These are phyloP conservation scores for Trichosporon sp. DNA, from an alignment of 1,284 basidiomycete genomes.

Conservation along the genomic window DNA sequence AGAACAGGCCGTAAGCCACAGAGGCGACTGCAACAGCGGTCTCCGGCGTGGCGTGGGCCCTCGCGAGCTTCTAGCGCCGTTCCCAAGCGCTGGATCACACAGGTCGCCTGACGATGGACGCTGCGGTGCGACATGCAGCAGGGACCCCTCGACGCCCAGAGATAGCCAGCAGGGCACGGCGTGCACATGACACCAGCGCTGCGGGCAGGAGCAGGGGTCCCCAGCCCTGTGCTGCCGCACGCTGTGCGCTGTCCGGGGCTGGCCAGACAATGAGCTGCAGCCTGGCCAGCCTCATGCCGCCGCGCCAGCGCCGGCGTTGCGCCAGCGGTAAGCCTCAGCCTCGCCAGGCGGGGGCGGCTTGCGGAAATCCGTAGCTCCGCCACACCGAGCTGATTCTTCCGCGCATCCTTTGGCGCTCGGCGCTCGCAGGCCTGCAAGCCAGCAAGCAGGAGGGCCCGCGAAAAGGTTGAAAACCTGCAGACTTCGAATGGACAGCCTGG, in stretches of 20 bases:
- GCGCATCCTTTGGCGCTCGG: neutral
- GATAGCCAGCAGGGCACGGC: too few species aligned
- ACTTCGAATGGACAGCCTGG: neutral
- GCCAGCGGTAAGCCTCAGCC: neutral
- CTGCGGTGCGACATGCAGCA: neutral
- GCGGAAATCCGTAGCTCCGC: neutral
- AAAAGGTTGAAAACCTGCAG: too few species aligned
- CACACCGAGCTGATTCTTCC: neutral
- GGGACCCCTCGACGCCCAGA: neutral
- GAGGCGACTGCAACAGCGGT: neutral
- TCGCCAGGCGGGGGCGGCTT: neutral
- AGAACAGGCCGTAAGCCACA: neutral
- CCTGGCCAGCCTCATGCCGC: too few species aligned
- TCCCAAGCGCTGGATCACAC: neutral
- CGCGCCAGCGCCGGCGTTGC: too few species aligned
- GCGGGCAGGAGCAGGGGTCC: neutral
- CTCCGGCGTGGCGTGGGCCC: neutral
- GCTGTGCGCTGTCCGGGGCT: neutral
- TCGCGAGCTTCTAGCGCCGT: too few species aligned
- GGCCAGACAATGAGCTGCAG: neutral
- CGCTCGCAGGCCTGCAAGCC: too few species aligned
- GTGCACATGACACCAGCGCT: neutral
- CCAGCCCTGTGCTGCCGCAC: too few species aligned
- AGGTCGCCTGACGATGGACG: neutral
- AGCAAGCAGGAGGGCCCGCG: too few species aligned